Conservation (phyloP, 805 yeast genomes). For the Metschnikowia chrysomelidarum region DNA sequence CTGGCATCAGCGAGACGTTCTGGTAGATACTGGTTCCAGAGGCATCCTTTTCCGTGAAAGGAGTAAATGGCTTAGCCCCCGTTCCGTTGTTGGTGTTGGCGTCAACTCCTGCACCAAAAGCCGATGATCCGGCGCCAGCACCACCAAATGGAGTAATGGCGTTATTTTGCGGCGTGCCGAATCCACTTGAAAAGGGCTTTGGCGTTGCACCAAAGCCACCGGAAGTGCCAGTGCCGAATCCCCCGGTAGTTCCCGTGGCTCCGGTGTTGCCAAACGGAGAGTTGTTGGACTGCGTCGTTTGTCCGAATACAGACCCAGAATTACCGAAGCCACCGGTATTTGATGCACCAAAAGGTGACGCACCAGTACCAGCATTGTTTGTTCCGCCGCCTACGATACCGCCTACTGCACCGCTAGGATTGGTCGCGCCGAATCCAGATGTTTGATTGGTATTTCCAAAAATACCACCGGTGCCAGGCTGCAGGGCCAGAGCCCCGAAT, state of each 20-base stretch:
- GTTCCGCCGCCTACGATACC: conserved; percentile 15
- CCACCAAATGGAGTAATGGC: conserved; percentile 21
- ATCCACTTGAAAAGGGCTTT: conserved; percentile 18
- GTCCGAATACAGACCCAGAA: conserved; percentile 38
- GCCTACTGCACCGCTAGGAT: conserved; percentile 33
- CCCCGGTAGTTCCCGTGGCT: conserved; percentile 14
- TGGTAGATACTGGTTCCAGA: conserved; percentile 57
- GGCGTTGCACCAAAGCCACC: conserved; percentile 17
- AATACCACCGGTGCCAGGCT: conserved; percentile 8
- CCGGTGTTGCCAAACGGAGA: conserved; percentile 22
- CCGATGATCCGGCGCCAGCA: conserved; percentile 22
- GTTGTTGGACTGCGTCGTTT: conserved; percentile 14
- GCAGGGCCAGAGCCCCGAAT: conserved; percentile 20
- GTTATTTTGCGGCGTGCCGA: conserved; percentile 24
- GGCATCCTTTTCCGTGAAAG: conserved; percentile 72
- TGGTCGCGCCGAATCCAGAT: conserved; percentile 15
- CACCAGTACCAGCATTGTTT: conserved; percentile 9
- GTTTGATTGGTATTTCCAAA: too few relatives aligned
- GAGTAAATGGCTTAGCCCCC: conserved; percentile 63
- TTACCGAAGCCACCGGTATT: conserved; percentile 9
- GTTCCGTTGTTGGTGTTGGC: conserved; percentile 60
- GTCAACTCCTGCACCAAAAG: conserved; percentile 22
- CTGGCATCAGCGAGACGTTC: conserved; percentile 85
- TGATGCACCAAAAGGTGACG: conserved; percentile 13
- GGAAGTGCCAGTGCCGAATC: conserved; percentile 17